Percentiles rank a stretch among this genome's conserved stretches.
Conservation (phyloP, 352 stramenopile genomes). For the Globisporangium barbulae region DNA sequence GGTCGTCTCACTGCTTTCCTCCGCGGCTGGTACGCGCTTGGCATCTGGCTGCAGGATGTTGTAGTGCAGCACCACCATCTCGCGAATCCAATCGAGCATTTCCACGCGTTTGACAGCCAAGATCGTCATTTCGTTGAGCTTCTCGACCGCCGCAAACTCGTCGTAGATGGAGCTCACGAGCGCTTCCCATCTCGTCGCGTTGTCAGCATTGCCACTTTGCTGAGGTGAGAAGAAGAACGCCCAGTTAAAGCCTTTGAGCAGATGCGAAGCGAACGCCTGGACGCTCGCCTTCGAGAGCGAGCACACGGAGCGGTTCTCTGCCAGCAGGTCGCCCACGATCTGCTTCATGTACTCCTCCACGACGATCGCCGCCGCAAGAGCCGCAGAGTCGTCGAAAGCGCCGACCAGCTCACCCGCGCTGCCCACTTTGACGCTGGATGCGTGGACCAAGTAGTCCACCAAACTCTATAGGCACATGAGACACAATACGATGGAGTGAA, state of each 20-base stretch:
- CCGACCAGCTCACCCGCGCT: slow-evolving; percentile 70
- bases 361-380: slow-evolving; percentile 63
- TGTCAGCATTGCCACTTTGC: neutral
- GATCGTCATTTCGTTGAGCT: neutral
- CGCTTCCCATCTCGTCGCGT: neutral
- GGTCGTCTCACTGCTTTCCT: neutral
- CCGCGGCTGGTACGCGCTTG: neutral
- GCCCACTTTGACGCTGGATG: slow-evolving; percentile 57
- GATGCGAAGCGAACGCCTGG: slow-evolving; percentile 33
- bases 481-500: slow-evolving; percentile 4
- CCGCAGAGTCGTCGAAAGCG: slow-evolving; percentile 73
- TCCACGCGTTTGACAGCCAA: neutral
- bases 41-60: neutral
- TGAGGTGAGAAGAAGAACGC: slow-evolving; percentile 1
- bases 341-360: slow-evolving; percentile 77
- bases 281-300: slow-evolving; percentile 27
- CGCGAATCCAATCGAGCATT: slow-evolving; percentile 15
- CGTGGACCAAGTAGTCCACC: slow-evolving; percentile 70
- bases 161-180: slow-evolving; percentile 11
- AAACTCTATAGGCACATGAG: slow-evolving; percentile 33
- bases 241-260: slow-evolving; percentile 68
- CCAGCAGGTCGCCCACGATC: slow-evolving; percentile 34
- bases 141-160: slow-evolving; percentile 8
- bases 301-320: neutral
- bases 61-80: slow-evolving; percentile 6